phyloP scores from a whole-genome alignment of 2,329 filamentous ascomycete species.

The Fusarium liriodendri region DNA sequence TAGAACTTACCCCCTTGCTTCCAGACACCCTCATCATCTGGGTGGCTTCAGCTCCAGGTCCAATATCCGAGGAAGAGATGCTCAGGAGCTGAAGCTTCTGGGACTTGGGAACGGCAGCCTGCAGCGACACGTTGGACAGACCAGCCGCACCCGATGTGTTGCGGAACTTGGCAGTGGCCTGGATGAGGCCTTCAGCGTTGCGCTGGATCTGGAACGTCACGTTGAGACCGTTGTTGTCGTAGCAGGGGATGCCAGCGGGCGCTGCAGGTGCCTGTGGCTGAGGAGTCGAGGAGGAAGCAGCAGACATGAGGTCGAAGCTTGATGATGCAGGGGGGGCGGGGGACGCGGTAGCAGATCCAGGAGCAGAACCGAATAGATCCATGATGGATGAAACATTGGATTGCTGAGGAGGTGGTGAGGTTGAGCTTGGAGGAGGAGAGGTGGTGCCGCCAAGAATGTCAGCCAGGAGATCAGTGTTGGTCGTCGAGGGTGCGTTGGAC shows the following conservation, averaged over 20 bases:
- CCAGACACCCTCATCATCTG: constrained; percentile 91
- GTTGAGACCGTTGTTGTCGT: constrained; percentile 85
- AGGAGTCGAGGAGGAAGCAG: constrained; percentile 60
- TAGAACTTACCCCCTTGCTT: constrained; percentile 84
- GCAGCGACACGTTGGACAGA: constrained; percentile 82
- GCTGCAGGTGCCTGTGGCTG: constrained; percentile 49
- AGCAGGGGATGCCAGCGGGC: constrained; percentile 75
- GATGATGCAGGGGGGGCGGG: constrained; percentile 53
- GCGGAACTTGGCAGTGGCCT: constrained; percentile 85
- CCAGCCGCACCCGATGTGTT: constrained; percentile 76
- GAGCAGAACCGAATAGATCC: constrained; percentile 79
- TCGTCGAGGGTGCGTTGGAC: constrained; percentile 63
- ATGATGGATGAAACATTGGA: constrained; percentile 81
- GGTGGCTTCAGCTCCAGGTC: constrained; percentile 82
- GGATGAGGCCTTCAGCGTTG: constrained; percentile 81
- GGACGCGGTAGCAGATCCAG: constrained; percentile 50
- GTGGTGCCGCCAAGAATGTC: constrained; percentile 89
- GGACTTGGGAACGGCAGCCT: constrained; percentile 95
- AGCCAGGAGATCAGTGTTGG: constrained; percentile 87
- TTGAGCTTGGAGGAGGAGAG: constrained; percentile 51
- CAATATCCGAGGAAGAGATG: constrained; percentile 84
- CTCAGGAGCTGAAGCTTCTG: constrained; percentile 93
- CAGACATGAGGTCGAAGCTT: constrained; percentile 62
- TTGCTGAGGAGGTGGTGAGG: constrained; percentile 63
- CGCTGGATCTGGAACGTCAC: constrained; percentile 88